These are phyloP conservation scores for Citrullus mucosospermus DNA, from an alignment of 306 rosid genomes.

Conservation along the genomic window DNA sequence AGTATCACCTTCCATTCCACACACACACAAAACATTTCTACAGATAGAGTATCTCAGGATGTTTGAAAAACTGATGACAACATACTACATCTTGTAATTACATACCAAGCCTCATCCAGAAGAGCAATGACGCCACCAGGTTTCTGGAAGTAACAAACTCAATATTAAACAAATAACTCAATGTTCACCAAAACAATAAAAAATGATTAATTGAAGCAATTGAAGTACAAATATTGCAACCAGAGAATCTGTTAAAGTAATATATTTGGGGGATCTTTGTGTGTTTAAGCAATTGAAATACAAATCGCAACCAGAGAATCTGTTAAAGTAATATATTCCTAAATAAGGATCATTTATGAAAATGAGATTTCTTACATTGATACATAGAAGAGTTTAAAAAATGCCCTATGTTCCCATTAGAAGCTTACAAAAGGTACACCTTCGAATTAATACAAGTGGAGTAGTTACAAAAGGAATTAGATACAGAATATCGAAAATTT, in stretches of 20 bases:
- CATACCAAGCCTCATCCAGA: slow-evolving; percentile 97
- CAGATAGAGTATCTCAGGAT: background rate
- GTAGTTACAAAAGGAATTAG: background rate
- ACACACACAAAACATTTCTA: background rate
- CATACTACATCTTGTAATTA: slow-evolving; percentile 4
- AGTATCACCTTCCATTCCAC: slow-evolving; percentile 15
- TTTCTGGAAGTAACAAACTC: slow-evolving; percentile 50
- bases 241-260: background rate
- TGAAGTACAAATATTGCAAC: background rate
- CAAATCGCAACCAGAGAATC: too few species aligned
- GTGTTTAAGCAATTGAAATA: too few species aligned
- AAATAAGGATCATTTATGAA: background rate
- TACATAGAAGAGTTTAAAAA: background rate
- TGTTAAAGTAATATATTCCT: too few species aligned
- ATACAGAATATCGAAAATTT: background rate
- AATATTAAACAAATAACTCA: slow-evolving; percentile 20
- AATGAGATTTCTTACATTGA: background rate
- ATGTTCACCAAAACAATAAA: background rate
- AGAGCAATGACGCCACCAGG: slow-evolving; percentile 96
- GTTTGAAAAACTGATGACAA: slow-evolving; percentile 1
- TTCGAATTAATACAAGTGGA: background rate
- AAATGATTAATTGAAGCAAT: background rate
- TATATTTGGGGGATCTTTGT: too few species aligned
- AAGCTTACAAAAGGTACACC: background rate
- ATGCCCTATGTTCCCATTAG: background rate